Conservation (phyloP, 2,329 filamentous ascomycete species). For the Phyllosticta ampelicida region DNA sequence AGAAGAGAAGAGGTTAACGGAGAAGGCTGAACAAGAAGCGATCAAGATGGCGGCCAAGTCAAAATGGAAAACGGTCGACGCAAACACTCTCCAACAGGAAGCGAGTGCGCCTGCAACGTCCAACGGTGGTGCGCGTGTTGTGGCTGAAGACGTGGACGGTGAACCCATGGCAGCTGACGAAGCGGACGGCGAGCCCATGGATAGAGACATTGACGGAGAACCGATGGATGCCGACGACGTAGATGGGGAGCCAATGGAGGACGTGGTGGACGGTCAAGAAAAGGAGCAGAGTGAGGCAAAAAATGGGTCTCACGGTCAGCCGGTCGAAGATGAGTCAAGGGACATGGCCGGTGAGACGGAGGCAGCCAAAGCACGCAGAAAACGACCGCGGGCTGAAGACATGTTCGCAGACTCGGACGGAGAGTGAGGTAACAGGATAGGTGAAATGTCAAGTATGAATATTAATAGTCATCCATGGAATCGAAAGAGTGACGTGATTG, state of each 20-base stretch:
- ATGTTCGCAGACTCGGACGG: constrained; percentile 25
- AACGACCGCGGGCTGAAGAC: constrained; percentile 28
- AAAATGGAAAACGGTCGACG: constrained; percentile 9
- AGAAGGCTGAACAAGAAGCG: constrained; percentile 14
- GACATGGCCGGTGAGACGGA: constrained; percentile 22
- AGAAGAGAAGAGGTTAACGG: constrained; percentile 15
- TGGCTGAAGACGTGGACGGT: constrained; percentile 12
- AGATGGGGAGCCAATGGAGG: constrained; percentile 12
- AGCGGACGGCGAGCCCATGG: constrained; percentile 12
- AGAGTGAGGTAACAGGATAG: background rate
- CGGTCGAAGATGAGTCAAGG: background rate
- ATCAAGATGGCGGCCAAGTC: constrained; percentile 13
- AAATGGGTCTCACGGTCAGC: background rate
- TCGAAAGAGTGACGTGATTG: background rate
- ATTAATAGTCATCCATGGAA: background rate
- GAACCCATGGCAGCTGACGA: constrained; percentile 12
- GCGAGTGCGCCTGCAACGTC: background rate
- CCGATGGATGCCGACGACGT: constrained; percentile 15
- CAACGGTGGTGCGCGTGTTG: constrained; percentile 7
- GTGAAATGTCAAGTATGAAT: background rate
- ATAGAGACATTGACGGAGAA: constrained; percentile 13
- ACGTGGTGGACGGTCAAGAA: constrained; percentile 2
- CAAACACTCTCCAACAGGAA: background rate
- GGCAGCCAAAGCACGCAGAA: constrained; percentile 24
- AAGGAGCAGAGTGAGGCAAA: background rate